phyloP scores from a whole-genome alignment of 495 filamentous ascomycete species.

The Xylaria flabelliformis region DNA sequence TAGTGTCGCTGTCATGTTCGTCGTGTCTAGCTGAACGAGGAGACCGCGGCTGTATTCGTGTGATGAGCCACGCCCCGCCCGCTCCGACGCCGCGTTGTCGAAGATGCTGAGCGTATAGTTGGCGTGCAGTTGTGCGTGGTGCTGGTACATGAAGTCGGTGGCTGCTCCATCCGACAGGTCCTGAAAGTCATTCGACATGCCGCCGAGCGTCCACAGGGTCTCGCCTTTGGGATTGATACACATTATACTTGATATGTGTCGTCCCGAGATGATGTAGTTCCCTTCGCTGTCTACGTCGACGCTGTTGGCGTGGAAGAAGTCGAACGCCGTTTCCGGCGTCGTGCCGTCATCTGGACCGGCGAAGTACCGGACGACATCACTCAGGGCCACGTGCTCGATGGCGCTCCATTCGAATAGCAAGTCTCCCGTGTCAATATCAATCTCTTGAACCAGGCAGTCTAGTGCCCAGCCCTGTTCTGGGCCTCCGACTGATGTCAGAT shows the following conservation, averaged over 20 bases:
- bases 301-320: conserved; percentile 51
- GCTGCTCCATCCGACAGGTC: conserved; percentile 50
- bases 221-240: conserved; percentile 47
- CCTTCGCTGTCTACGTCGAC: conserved; percentile 39
- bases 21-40: conserved; percentile 52
- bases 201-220: conserved; percentile 51
- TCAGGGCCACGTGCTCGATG: conserved; percentile 12
- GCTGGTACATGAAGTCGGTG: conserved; percentile 61
- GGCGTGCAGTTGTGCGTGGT: conserved; percentile 56
- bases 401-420: conserved; percentile 48
- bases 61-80: conserved; percentile 11
- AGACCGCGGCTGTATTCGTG: conserved; percentile 44
- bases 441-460: conserved; percentile 54
- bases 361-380: conserved; percentile 26
- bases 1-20: conserved; percentile 42
- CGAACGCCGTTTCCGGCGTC: conserved; percentile 32
- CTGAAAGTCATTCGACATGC: conserved; percentile 52
- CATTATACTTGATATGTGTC: conserved; percentile 44
- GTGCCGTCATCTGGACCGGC: conserved; percentile 28
- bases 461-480: conserved; percentile 50
- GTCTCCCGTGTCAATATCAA: conserved; percentile 52
- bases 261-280: conserved; percentile 50
- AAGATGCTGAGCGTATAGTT: conserved; percentile 43
- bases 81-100: conserved; percentile 43
- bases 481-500: conserved; percentile 45